Evolutionary conservation across 2,329 filamentous ascomycete genomes (phyloP), one percentile per base, ranked within the genome.

Genomic region (Penicillium olsonii): DNA sequence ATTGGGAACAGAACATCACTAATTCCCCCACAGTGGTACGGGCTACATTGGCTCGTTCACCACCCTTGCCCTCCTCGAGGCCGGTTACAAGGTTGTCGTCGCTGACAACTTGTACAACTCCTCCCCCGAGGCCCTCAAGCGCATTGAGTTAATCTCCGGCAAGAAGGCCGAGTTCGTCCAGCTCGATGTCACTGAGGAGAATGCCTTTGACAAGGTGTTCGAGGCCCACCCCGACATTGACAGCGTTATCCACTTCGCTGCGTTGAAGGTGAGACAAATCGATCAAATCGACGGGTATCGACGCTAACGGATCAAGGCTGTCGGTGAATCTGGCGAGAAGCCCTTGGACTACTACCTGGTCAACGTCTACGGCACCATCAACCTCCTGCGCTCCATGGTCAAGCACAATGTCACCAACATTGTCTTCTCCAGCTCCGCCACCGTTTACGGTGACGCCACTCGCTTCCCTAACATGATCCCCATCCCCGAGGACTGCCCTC

Each of bases 41-140:
- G 94, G 94, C 78, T 99, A 99, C 81, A 99, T 99, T 75, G 94
- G 94, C 71, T 97, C 92, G 42, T 97, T 97, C 81, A 99, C 94
- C 54, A 80, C 89, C 48, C 85, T 99, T 43, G 87, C 91, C 45
- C 88, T 99, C 20, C 89, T 99, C 61, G 82, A 96, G 69, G 88
- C 94, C 68, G 92, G 86, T 72, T 97, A 97, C 82, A 87, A 97
- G 72, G 94, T 99, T 57, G 88, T 99, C 71, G 90, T 99, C 58
- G 86, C 94, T 61, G 94, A 99, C 78, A 97, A 85, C 75, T 84
- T 97, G 60, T 96, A 95, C 87, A 99, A 99, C 77, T 96, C 94
- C 41, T 96, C 89, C 54, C 81, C 87, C 66, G 92, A 96, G 66
- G 90, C 88, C 58, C 76, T 99, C 64, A 92, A 96, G 74, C 92